Conservation (phyloP, 2,329 filamentous ascomycete species). For the Camillea tinctor region DNA sequence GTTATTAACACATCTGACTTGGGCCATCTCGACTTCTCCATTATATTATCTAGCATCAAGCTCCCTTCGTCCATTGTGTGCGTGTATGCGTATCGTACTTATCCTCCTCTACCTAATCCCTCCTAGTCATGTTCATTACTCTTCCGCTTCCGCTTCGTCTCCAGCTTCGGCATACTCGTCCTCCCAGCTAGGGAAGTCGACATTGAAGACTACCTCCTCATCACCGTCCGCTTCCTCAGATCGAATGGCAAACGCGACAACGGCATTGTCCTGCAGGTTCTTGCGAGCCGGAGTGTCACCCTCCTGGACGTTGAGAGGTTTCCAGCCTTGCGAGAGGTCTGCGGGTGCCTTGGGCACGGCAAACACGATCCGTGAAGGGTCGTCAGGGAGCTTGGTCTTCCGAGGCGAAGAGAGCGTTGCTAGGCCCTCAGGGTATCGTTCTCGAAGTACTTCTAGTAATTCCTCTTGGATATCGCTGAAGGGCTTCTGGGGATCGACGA, state of each 20-base stretch:
- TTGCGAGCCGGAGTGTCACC: constrained; percentile 41
- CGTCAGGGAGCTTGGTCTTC: constrained; percentile 39
- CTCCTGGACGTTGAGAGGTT: constrained; percentile 39
- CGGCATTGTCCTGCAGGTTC: constrained; percentile 46
- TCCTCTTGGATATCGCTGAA: constrained; percentile 57
- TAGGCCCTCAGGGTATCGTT: constrained; percentile 56
- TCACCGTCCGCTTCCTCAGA: constrained; percentile 37
- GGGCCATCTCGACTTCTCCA: too few species aligned
- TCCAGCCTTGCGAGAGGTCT: constrained; percentile 51
- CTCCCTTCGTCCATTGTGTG: too few species aligned
- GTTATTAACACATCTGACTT: too few species aligned
- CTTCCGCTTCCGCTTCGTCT: constrained; percentile 16
- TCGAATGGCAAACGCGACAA: constrained; percentile 50
- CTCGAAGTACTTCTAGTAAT: constrained; percentile 57
- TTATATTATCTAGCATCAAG: too few species aligned
- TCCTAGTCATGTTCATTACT: constrained; percentile 15
- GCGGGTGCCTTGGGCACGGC: constrained; percentile 44
- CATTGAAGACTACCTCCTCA: constrained; percentile 42
- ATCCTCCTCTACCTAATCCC: not conserved
- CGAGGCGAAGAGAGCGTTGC: constrained; percentile 34
- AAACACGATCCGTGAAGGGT: constrained; percentile 46
- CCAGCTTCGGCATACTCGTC: constrained; percentile 39
- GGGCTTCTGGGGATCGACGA: constrained; percentile 56
- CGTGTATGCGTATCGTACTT: too few species aligned
- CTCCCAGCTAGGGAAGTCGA: constrained; percentile 43